A percentile compares a stretch with the other conserved stretches of the same genome.
Evolutionary conservation across 805 yeast genomes (phyloP).

Genomic region (Starmerella ratchasimensis): DNA sequence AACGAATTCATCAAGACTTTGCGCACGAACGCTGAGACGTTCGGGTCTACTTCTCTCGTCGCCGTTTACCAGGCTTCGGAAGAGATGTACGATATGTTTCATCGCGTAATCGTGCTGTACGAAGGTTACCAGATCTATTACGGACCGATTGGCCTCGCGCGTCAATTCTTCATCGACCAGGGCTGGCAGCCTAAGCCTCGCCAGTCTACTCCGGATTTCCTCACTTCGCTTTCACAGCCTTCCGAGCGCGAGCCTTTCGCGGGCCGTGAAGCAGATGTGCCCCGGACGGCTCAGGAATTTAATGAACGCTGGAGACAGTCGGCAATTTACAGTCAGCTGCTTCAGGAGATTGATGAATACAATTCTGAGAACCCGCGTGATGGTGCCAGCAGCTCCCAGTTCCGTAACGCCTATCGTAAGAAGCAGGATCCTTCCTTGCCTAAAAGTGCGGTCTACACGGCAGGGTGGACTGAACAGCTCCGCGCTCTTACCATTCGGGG

Average conservation of each 20-base stretch:
- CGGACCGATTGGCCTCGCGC: slow-evolving; percentile 46
- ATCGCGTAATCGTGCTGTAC: slow-evolving; percentile 47
- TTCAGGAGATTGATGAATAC: slow-evolving; percentile 35
- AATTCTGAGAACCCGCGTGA: slow-evolving; percentile 20
- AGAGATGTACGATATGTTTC: slow-evolving; percentile 49
- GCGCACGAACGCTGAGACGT: slow-evolving; percentile 44
- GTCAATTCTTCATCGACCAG: slow-evolving; percentile 45
- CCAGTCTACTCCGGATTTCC: slow-evolving; percentile 58
- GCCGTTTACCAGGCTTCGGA: slow-evolving; percentile 62
- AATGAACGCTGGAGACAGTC: slow-evolving; percentile 44
- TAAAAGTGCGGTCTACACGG: slow-evolving; percentile 32
- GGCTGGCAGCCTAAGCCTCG: slow-evolving; percentile 52
- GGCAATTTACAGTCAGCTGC: slow-evolving; percentile 31
- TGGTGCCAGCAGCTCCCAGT: slow-evolving; percentile 28
- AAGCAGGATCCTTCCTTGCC: slow-evolving; percentile 31
- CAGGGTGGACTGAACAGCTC: slow-evolving; percentile 37
- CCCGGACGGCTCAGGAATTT: slow-evolving; percentile 51
- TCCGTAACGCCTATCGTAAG: slow-evolving; percentile 28
- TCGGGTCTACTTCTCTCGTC: slow-evolving; percentile 44
- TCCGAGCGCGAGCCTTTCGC: slow-evolving; percentile 37
- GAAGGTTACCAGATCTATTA: slow-evolving; percentile 50
- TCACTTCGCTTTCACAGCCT: slow-evolving; percentile 59
- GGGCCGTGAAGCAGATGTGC: slow-evolving; percentile 42
- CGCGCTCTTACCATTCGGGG: slow-evolving; percentile 37
- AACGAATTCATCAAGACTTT: slow-evolving; percentile 57